A percentile compares a stretch with the other conserved stretches of the same genome.
Evolutionary conservation across 768 basidiomycete genomes (phyloP).

Genomic region (Serpula lacrymans): DNA sequence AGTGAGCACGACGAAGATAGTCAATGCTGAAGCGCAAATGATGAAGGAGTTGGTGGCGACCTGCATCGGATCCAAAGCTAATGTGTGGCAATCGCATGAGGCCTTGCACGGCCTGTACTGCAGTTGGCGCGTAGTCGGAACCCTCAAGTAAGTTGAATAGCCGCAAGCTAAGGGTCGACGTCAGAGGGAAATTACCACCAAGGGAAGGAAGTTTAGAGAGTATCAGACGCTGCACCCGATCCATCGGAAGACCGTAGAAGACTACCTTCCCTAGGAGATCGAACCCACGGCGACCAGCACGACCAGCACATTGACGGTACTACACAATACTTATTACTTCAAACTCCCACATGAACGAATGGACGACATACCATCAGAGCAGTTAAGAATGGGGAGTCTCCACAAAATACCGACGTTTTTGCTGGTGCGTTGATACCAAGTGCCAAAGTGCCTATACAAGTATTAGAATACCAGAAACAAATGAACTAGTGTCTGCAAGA

Average conservation of each 20-base stretch:
- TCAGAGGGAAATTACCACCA: constrained; percentile 62
- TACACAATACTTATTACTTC: constrained; percentile 18
- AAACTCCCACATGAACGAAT: not conserved
- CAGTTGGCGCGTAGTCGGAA: constrained; percentile 46
- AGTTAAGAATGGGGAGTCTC: constrained; percentile 58
- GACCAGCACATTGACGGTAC: constrained; percentile 74
- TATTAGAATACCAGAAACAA: not conserved
- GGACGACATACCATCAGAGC: constrained; percentile 50
- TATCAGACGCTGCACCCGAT: constrained; percentile 60
- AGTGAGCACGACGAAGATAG: constrained; percentile 55
- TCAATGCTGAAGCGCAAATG: constrained; percentile 71
- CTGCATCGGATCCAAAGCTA: constrained; percentile 52
- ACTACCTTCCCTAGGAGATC: constrained; percentile 69
- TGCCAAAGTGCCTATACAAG: constrained; percentile 69
- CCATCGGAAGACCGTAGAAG: constrained; percentile 65
- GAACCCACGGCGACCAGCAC: constrained; percentile 70
- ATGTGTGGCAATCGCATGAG: constrained; percentile 57
- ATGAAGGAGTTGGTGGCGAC: constrained; percentile 56
- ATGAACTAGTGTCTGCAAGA: not conserved
- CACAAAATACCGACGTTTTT: constrained; percentile 61
- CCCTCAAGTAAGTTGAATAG: constrained; percentile 65
- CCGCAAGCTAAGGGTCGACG: constrained; percentile 61
- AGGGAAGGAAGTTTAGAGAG: constrained; percentile 62
- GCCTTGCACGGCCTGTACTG: constrained; percentile 47
- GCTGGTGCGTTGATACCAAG: constrained; percentile 75